phyloP scores from a whole-genome alignment of 164 flowering plant genomes.

The Nymphaea colorata region DNA sequence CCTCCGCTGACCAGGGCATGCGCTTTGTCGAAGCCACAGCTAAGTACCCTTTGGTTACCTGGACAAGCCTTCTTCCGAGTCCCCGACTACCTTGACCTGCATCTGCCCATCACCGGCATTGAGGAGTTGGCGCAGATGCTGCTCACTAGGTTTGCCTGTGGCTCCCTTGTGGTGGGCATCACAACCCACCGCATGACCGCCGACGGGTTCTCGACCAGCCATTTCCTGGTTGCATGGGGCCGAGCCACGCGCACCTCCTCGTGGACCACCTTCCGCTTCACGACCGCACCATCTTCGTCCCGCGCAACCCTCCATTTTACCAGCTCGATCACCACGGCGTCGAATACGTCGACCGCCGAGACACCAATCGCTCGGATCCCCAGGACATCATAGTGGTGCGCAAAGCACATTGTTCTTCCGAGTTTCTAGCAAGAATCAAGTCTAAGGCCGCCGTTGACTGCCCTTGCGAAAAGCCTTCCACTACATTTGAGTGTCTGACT shows the following conservation, averaged over 20 bases:
- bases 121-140: constrained; percentile 8
- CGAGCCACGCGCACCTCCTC: constrained; percentile 1
- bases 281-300: constrained; percentile 4
- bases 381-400: not conserved
- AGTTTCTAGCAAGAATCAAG: constrained; percentile 19
- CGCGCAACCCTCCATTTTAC: constrained; percentile 3
- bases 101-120: constrained; percentile 3
- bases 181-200: constrained; percentile 1
- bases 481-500: constrained; percentile 18
- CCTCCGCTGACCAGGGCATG: constrained; percentile 5
- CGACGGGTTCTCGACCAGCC: constrained; percentile 3
- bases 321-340: constrained; percentile 5
- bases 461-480: constrained; percentile 5
- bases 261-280: constrained; percentile 5
- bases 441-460: constrained; percentile 4
- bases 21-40: constrained; percentile 7
- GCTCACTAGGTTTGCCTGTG: constrained; percentile 6
- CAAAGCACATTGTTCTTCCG: constrained; percentile 13
- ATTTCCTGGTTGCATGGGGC: constrained; percentile 6
- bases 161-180: constrained; percentile 2
- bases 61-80: constrained; percentile 5
- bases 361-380: not conserved
- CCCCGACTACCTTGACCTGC: not conserved
- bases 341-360: constrained; percentile 1
- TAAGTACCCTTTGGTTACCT: not conserved